These are phyloP conservation scores for Phyllosticta ampelicida DNA, from an alignment of 2,329 filamentous ascomycete species.

Conservation along the genomic window DNA sequence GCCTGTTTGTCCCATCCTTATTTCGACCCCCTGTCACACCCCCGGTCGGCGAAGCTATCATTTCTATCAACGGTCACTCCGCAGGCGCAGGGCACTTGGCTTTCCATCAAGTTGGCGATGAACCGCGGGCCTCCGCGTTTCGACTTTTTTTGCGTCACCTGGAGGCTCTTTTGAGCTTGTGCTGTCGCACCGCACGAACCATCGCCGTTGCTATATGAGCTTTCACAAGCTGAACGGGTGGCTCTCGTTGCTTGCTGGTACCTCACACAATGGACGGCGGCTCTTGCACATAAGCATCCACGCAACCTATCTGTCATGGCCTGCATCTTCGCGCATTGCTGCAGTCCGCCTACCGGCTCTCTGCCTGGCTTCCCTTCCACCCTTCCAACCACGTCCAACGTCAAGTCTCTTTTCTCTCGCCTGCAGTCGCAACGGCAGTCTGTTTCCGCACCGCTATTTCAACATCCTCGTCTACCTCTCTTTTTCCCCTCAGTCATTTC, in stretches of 20 bases:
- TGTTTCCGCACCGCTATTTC: background rate
- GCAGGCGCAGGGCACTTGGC: background rate
- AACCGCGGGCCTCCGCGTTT: background rate
- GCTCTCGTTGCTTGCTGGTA: background rate
- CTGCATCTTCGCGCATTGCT: background rate
- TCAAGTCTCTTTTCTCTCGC: background rate
- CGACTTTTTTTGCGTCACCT: background rate
- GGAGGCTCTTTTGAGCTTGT: background rate
- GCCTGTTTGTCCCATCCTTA: slow-evolving; percentile 7
- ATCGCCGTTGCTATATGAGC: background rate
- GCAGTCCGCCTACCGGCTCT: background rate
- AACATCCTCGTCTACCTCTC: background rate
- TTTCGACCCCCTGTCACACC: slow-evolving; percentile 10
- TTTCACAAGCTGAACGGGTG: background rate
- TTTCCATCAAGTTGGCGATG: background rate
- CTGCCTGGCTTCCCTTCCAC: background rate
- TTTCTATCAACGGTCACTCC: background rate
- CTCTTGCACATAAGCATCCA: background rate
- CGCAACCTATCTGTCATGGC: background rate
- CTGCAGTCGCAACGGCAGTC: background rate
- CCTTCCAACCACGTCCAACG: background rate
- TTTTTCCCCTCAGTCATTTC: background rate
- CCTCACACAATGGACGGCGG: background rate
- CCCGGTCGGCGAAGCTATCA: background rate
- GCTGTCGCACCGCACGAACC: background rate